Evolutionary conservation across 805 yeast species (phyloP), one percentile per base, ranked within the genome.

Genomic region (Saccharomyces kudriavzevii): DNA sequence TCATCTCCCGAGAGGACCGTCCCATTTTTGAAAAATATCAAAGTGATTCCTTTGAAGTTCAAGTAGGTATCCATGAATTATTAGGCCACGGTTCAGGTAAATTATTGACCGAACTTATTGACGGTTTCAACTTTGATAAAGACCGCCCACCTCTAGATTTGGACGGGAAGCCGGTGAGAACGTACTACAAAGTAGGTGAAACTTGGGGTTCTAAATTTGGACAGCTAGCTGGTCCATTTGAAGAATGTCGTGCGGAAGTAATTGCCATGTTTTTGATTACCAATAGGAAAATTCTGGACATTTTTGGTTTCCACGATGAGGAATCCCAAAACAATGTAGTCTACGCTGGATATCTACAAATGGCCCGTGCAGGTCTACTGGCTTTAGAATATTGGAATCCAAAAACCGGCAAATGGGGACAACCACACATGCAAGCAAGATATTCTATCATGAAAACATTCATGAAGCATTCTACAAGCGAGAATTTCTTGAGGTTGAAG

Each of bases 61-160:
- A 89, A 72, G 97, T 89, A 50, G 97, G 96, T 52, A 85, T 89
- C 62, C 97, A 89, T 70, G 97, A 89, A 71, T 75, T 89, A 58
- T 77, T 89, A 57, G 96, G 97, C 14, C 97, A 89, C 66, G 97
- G 96, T 45, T 81, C 94, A 4, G 97, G 97, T 50, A 89, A 89
- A 70, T 75, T 89, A 54, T 73, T 89, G 60, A 69, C 76, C 61
- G 82, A 84, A 63, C 78, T 78, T 56, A 76, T 76, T 17, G 81
- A 81, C 49, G 86, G 86, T 10, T 89, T 77, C 77, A 89, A 89
- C 70, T 89, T 87, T 64, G 90, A 89, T 69, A 74, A 70, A 50
- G 66, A 68, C 13, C 76, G 76, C 52, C 87, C 89, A 51, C 90
- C 91, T 10, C 31, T 77, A 13, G 85, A 83, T 11, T 57, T 84